A percentile compares a stretch with the other conserved stretches of the same genome.
Evolutionary conservation across 2,329 filamentous ascomycete genomes (phyloP).

Genomic region (Sphaerulina musiva): DNA sequence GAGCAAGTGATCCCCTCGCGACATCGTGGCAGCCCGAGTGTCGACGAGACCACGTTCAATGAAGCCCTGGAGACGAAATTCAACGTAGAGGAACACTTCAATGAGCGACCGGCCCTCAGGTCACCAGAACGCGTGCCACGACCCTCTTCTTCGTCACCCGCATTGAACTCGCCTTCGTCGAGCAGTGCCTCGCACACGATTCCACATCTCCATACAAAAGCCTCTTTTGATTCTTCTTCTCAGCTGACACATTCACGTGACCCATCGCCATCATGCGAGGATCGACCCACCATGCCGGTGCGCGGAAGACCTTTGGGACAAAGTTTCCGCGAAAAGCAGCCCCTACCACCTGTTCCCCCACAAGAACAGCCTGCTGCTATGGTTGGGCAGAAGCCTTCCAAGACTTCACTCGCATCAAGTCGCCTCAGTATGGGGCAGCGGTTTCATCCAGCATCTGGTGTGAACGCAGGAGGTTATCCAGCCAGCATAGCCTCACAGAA

Average conservation of each 20-base stretch:
- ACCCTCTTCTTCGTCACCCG: conserved; percentile 22
- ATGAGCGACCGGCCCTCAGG: background rate
- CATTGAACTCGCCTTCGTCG: conserved; percentile 13
- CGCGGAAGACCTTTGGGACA: conserved; percentile 8
- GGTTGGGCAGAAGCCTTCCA: conserved; percentile 10
- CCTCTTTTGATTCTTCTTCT: background rate
- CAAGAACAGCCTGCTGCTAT: background rate
- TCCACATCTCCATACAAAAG: conserved; percentile 7
- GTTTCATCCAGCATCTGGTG: conserved; percentile 11
- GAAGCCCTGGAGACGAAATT: conserved; percentile 23
- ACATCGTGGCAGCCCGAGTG: conserved; percentile 11
- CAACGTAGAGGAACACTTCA: conserved; percentile 15
- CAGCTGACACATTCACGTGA: conserved; percentile 2
- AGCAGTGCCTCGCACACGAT: conserved; percentile 12
- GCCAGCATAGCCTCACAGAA: conserved; percentile 8
- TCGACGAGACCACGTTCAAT: conserved; percentile 27
- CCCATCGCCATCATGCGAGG: background rate
- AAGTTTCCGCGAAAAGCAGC: conserved; percentile 17
- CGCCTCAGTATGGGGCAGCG: conserved; percentile 9
- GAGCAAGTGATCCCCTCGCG: conserved; percentile 8
- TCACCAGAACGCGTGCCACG: conserved; percentile 12
- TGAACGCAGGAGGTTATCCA: conserved; percentile 1
- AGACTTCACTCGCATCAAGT: conserved; percentile 8
- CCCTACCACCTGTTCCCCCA: conserved; percentile 12
- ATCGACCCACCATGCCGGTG: background rate